A percentile compares a stretch with the other conserved stretches of the same genome.
Evolutionary conservation across 805 yeast genomes (phyloP).

Genomic region (Ogataea kodamae): DNA sequence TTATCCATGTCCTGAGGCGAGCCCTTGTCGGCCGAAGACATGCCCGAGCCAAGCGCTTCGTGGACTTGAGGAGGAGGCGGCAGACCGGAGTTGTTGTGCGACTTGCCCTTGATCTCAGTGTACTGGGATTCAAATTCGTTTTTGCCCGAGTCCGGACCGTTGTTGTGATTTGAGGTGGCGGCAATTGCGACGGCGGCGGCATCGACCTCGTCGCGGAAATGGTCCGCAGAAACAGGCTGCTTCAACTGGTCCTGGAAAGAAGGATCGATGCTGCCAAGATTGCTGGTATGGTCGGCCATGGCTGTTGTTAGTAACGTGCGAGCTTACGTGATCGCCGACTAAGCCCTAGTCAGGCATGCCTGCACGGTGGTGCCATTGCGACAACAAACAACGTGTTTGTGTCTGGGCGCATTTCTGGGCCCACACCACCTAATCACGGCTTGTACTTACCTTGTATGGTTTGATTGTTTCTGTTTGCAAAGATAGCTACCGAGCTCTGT

Average conservation of each 20-base stretch:
- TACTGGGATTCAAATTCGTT: conserved; percentile 4
- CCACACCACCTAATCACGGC: no score
- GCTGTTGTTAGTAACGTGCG: conserved; percentile 11
- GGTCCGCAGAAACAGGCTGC: conserved; percentile 6
- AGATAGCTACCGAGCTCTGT: conserved; percentile 1
- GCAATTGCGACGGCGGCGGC: conserved; percentile 37
- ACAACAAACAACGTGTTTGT: no score
- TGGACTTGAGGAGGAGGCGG: conserved; percentile 13
- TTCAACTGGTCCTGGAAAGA: conserved; percentile 21
- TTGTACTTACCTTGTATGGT: no score
- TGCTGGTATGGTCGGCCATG: conserved; percentile 13
- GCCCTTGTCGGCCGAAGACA: conserved; percentile 3
- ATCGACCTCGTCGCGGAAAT: conserved; percentile 19
- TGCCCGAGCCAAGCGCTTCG: neutral
- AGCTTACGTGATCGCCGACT: conserved; percentile 16
- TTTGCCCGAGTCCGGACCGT: conserved; percentile 1
- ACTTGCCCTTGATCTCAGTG: conserved; percentile 6
- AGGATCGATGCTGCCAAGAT: conserved; percentile 20
- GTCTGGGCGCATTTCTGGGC: no score
- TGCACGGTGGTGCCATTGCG: no score
- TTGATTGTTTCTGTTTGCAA: no score
- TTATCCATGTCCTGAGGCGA: conserved; percentile 17
- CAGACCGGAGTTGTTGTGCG: conserved; percentile 11
- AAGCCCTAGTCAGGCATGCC: conserved; percentile 7
- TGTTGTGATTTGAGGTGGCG: conserved; percentile 12